A percentile compares a stretch with the other conserved stretches of the same genome.
phyloP scores from a whole-genome alignment of 441 rosid genomes.

The Aleurites moluccanus region DNA sequence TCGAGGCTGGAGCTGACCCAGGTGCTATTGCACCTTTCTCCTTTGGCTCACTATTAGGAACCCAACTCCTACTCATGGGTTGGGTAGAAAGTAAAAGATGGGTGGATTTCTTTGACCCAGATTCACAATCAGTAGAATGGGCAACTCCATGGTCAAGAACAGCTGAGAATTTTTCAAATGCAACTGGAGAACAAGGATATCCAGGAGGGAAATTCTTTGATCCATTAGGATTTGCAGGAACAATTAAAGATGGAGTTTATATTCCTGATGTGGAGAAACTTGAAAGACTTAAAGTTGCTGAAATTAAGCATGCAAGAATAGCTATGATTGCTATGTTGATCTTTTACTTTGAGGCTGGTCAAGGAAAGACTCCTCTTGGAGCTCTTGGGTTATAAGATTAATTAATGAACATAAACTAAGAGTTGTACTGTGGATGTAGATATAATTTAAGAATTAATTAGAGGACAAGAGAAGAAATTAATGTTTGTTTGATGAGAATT shows the following conservation, averaged over 20 bases:
- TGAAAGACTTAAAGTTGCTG: slow-evolving; percentile 82
- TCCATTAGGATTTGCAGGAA: slow-evolving; percentile 74
- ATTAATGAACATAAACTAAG: not conserved
- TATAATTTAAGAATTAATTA: slow-evolving; percentile 3
- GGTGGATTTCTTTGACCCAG: slow-evolving; percentile 94
- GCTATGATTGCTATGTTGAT: slow-evolving; percentile 96
- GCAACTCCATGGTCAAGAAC: slow-evolving; percentile 95
- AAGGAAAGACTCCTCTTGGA: slow-evolving; percentile 94
- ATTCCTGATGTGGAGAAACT: slow-evolving; percentile 72
- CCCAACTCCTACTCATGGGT: slow-evolving; percentile 90
- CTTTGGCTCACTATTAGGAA: slow-evolving; percentile 75
- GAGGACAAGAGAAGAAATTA: not conserved
- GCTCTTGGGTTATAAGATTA: slow-evolving; percentile 76
- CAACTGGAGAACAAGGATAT: slow-evolving; percentile 90
- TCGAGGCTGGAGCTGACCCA: slow-evolving; percentile 93
- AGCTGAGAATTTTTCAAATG: slow-evolving; percentile 74
- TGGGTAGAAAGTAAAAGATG: slow-evolving; percentile 99
- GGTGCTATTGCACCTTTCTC: slow-evolving; percentile 87
- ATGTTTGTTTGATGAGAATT: not conserved
- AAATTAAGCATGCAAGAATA: slow-evolving; percentile 90
- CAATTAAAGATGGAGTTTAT: slow-evolving; percentile 56
- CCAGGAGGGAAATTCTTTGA: slow-evolving; percentile 96
- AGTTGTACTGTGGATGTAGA: slow-evolving; percentile 16
- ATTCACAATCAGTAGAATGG: slow-evolving; percentile 92
- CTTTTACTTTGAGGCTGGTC: slow-evolving; percentile 98